Conservation (phyloP, 2,329 filamentous ascomycete species). For the Trichoderma hamatum region DNA sequence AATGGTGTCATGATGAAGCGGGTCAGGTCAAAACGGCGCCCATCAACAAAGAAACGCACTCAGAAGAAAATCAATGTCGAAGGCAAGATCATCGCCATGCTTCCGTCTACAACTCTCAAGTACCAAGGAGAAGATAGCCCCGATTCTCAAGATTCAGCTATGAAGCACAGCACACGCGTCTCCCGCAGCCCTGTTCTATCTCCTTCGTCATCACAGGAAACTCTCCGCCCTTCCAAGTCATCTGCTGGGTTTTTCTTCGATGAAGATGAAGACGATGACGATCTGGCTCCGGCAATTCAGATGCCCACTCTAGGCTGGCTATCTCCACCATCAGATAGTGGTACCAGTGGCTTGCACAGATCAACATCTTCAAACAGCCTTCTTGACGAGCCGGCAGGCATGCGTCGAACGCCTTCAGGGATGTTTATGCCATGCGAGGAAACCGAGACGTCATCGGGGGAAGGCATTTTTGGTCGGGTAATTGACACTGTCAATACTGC, state of each 20-base stretch:
- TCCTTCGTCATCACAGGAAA: slow-evolving; percentile 81
- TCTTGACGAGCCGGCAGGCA: slow-evolving; percentile 59
- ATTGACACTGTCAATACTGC: slow-evolving; percentile 79
- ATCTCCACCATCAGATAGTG: slow-evolving; percentile 32
- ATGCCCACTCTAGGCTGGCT: slow-evolving; percentile 39
- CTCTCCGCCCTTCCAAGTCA: slow-evolving; percentile 70
- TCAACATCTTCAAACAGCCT: slow-evolving; percentile 54
- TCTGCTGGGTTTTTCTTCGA: slow-evolving; percentile 66
- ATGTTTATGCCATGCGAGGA: slow-evolving; percentile 92
- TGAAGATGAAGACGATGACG: slow-evolving; percentile 62
- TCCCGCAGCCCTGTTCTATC: slow-evolving; percentile 59
- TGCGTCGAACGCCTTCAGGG: slow-evolving; percentile 79
- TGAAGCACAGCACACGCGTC: slow-evolving; percentile 60
- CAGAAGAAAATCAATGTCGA: slow-evolving; percentile 54
- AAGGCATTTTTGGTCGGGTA: slow-evolving; percentile 74
- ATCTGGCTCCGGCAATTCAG: slow-evolving; percentile 45
- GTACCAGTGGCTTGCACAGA: slow-evolving; percentile 45
- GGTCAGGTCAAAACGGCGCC: slow-evolving; percentile 57
- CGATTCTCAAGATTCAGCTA: slow-evolving; percentile 63
- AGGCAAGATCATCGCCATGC: slow-evolving; percentile 83
- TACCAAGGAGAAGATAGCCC: slow-evolving; percentile 77
- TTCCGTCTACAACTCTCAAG: slow-evolving; percentile 86
- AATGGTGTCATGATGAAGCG: slow-evolving; percentile 84
- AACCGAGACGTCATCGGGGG: slow-evolving; percentile 62
- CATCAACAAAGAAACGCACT: slow-evolving; percentile 50